These are phyloP conservation scores for Oryza longistaminata DNA, from an alignment of 176 grass and related monocot species.

Conservation along the genomic window DNA sequence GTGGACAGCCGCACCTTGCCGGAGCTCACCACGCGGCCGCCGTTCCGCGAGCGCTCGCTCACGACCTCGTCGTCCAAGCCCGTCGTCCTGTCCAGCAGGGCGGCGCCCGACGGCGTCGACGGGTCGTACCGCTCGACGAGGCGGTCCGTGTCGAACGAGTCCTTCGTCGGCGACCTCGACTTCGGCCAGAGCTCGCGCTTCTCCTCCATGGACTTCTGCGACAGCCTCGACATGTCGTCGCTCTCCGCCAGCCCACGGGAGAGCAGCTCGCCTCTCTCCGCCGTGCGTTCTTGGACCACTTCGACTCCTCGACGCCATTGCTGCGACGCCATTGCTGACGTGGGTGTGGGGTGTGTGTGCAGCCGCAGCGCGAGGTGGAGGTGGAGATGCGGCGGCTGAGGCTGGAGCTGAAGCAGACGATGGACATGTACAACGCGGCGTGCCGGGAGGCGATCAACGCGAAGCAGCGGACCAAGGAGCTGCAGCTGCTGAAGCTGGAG, in stretches of 20 bases:
- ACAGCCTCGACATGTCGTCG: slow-evolving; percentile 45
- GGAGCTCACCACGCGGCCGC: slow-evolving; percentile 54
- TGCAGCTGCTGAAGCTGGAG: slow-evolving; percentile 72
- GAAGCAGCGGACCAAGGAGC: slow-evolving; percentile 81
- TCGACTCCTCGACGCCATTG: background rate
- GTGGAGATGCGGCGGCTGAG: slow-evolving; percentile 78
- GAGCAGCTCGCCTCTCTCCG: slow-evolving; percentile 44
- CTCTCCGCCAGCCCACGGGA: slow-evolving; percentile 38
- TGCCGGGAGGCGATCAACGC: slow-evolving; percentile 83
- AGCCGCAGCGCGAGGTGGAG: slow-evolving; percentile 64
- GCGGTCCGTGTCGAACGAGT: slow-evolving; percentile 46
- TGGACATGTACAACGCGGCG: slow-evolving; percentile 95
- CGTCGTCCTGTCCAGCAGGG: slow-evolving; percentile 2
- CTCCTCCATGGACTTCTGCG: slow-evolving; percentile 62
- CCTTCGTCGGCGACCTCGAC: slow-evolving; percentile 54
- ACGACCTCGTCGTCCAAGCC: slow-evolving; percentile 9
- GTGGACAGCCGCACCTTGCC: slow-evolving; percentile 31
- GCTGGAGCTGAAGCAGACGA: slow-evolving; percentile 90
- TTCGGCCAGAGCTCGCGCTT: slow-evolving; percentile 48
- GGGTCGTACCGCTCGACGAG: slow-evolving; percentile 26
- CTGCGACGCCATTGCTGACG: background rate
- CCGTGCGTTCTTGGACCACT: slow-evolving; percentile 37
- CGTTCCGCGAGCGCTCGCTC: slow-evolving; percentile 63
- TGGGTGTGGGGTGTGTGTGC: background rate
- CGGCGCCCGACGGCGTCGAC: background rate